These are phyloP conservation scores for Zygosaccharomyces lentus DNA, from an alignment of 805 yeast species.

Conservation along the genomic window DNA sequence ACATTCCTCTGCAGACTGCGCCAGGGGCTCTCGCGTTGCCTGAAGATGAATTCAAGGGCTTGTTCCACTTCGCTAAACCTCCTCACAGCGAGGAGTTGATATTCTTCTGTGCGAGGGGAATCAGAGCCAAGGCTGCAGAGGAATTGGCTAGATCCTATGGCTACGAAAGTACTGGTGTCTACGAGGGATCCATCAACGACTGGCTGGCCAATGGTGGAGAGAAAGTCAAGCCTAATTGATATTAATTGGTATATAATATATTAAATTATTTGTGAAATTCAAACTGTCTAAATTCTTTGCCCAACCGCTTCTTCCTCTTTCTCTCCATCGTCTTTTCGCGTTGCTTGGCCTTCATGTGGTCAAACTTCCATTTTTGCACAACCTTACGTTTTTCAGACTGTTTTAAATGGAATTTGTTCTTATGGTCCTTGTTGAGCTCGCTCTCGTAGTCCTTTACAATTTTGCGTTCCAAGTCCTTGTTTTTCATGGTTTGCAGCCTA, in stretches of 20 bases:
- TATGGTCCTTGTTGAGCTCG: constrained; percentile 48
- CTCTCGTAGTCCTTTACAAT: constrained; percentile 59
- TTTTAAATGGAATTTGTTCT: constrained; percentile 55
- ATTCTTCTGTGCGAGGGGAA: constrained; percentile 91
- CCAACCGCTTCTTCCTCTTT: constrained; percentile 79
- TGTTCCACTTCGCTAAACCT: constrained; percentile 83
- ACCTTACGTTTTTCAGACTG: constrained; percentile 67
- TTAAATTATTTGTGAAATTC: constrained; percentile 35
- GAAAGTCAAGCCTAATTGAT: constrained; percentile 15
- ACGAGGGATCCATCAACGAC: constrained; percentile 81
- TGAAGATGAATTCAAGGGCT: constrained; percentile 72
- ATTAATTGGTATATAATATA: background rate
- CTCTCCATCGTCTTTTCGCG: constrained; percentile 81
- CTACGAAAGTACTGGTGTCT: constrained; percentile 76
- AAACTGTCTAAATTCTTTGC: constrained; percentile 65
- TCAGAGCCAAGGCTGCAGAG: constrained; percentile 85
- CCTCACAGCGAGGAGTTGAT: constrained; percentile 62
- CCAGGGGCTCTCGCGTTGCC: constrained; percentile 88
- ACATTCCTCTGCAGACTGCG: constrained; percentile 82
- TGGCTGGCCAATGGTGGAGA: constrained; percentile 49
- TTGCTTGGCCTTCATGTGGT: constrained; percentile 63
- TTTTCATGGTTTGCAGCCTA: constrained; percentile 60
- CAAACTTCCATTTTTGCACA: constrained; percentile 73
- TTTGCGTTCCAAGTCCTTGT: constrained; percentile 68
- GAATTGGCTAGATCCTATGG: constrained; percentile 90